Evolutionary conservation across 2,329 filamentous ascomycete genomes (phyloP), one percentile per base, ranked within the genome.

Genomic region (Juglanconis juglandina): DNA sequence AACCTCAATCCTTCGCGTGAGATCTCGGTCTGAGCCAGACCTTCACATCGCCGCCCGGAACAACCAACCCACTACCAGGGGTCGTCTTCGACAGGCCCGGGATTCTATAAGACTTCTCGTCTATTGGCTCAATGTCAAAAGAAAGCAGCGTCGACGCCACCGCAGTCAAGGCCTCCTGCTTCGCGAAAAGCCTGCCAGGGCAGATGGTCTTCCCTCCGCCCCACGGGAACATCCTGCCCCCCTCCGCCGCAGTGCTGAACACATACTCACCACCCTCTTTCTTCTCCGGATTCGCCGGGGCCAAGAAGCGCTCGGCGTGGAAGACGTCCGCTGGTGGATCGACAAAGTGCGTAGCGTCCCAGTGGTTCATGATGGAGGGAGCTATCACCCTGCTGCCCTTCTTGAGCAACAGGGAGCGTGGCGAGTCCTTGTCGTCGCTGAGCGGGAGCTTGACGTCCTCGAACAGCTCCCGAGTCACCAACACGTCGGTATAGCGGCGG

Each of bases 1-100:
- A 24, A 24, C 24, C 24, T 24, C 73, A 1, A 70, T 71, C 1
- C 50, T 73, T 34, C 8, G 33, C 8, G 11, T 41, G 4, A 5
- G 17, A 9, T 7, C n/a, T 41, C n/a, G 50, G 35, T 37, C 14
- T 24, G 17, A 52, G 35, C 32, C 34, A 39, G 8, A 52, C 50
- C 4, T 24, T 37, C 50, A 52, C 50, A 35, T 52, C 50, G 30
- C 50, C 35, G 14, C 34, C n/a, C 5, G 35, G 35, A 9, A 37
- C 50, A 39, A 52, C 33, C 34, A n/a, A 34, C 24, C 13, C 34
- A 35, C 33, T 51, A 5, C 49, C 49, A 39, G 49, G 49, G 5
- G 35, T 51, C 34, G 49, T 11, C 7, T 35, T 51, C 5, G 49
- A 14, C 9, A 52, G 14, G 5, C 50, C 50, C 9, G 50, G 50